Evolutionary conservation across 129 eudicot genomes (phyloP), one percentile per base, ranked within the genome.

Genomic region (Scalesia atractyloides): DNA sequence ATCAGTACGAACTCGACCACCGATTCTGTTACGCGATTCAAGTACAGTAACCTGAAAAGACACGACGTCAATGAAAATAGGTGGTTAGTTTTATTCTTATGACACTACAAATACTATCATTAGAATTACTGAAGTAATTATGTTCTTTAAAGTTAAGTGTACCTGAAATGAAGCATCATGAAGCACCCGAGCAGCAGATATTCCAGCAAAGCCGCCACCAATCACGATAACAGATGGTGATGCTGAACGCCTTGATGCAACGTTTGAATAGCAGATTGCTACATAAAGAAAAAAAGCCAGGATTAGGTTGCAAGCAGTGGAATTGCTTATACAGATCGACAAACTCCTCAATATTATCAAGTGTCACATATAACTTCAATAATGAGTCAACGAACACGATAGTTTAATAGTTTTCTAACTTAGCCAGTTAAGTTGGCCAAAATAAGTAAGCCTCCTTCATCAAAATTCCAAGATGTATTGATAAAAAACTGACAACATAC

Each of bases 111-210:
- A 49, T 43, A 60, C n/a, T 57, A 60, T 48, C 51, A 63, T 59
- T 66, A 60, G 5, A 66, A 36, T 4, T 10, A 67, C 61, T 63
- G 58, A 69, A 68, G 34, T 6, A 37, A 17, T 12, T 26, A 53
- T 47, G 39, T 41, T 33, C 75, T 9, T 33, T 60, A 60, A 7
- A 60, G 20, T 26, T n/a, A 20, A 14, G 11, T 60, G 70, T 75
- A 94, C 99, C 99, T 88, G 93, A 85, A 95, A 82, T 57, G 97
- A 90, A 66, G 99, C 99, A 84, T 95, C 97, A 69, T 86, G 86
- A 68, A 95, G 96, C 16, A 94, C 83, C 44, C 97, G 94, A n/a
- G 99, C 99, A 70, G 99, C 96, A 36, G 96, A 82, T 80, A 95
- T 75, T 68, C 99, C 99, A 72, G 97, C 96, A 76, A 91, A 66